Percentiles rank a stretch among this genome's conserved stretches.
Evolutionary conservation across 2,329 filamentous ascomycete genomes (phyloP).

Genomic region (Microcyclosporella mali): DNA sequence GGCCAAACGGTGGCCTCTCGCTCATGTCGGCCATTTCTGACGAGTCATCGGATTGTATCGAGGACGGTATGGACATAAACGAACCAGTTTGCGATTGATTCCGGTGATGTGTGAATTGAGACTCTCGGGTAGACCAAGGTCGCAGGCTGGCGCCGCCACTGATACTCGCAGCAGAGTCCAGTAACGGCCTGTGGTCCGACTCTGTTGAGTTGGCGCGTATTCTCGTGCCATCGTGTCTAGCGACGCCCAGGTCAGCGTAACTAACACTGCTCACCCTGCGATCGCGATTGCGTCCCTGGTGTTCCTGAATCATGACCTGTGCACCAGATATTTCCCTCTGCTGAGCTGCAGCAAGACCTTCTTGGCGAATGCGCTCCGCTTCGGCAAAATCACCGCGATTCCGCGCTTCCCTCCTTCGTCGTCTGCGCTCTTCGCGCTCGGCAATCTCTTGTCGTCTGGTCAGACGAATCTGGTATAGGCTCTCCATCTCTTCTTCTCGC

Average conservation of each 20-base stretch:
- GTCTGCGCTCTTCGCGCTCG: slow-evolving; percentile 70
- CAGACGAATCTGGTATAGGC: slow-evolving; percentile 80
- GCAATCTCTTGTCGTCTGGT: slow-evolving; percentile 68
- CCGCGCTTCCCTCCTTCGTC: slow-evolving; percentile 64
- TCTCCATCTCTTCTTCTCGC: slow-evolving; percentile 86
- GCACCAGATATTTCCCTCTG: slow-evolving; percentile 34
- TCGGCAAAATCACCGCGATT: slow-evolving; percentile 62
- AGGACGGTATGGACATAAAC: slow-evolving; percentile 27
- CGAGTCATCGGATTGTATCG: slow-evolving; percentile 29
- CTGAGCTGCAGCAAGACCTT: slow-evolving; percentile 50
- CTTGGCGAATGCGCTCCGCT: slow-evolving; percentile 56
- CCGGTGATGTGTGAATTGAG: slow-evolving; percentile 35
- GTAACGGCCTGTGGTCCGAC: slow-evolving; percentile 63
- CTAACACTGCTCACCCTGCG: slow-evolving; percentile 67
- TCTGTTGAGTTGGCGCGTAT: slow-evolving; percentile 67
- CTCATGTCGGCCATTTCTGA: slow-evolving; percentile 20
- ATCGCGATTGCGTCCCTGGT: slow-evolving; percentile 51
- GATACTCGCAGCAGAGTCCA: slow-evolving; percentile 66
- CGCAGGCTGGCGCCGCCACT: slow-evolving; percentile 26
- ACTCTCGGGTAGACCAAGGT: slow-evolving; percentile 24
- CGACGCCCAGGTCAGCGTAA: slow-evolving; percentile 70
- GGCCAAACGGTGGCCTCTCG: slow-evolving; percentile 27
- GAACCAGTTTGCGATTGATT: slow-evolving; percentile 38
- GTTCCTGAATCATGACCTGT: slow-evolving; percentile 49
- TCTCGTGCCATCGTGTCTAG: slow-evolving; percentile 69